Conservation (phyloP, 129 eudicot species). For the Calendula officinalis region DNA sequence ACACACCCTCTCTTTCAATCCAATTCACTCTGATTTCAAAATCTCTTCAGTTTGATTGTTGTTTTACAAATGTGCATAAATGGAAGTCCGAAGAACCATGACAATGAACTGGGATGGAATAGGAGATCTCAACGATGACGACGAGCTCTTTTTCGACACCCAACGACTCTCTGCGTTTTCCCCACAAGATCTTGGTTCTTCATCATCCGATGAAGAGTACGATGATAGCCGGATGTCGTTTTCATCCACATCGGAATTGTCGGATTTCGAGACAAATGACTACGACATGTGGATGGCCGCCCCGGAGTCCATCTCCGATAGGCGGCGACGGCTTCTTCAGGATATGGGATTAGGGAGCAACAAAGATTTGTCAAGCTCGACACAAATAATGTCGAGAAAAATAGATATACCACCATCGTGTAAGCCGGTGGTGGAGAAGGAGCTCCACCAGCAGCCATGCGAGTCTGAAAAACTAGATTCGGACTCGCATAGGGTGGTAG, state of each 20-base stretch:
- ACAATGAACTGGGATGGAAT: slow-evolving; percentile 88
- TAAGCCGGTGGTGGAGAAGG: slow-evolving; percentile 13
- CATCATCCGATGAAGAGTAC: slow-evolving; percentile 55
- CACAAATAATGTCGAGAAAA: slow-evolving; percentile 1
- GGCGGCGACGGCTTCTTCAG: slow-evolving; percentile 63
- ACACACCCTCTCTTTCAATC: not conserved
- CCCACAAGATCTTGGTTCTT: slow-evolving; percentile 49
- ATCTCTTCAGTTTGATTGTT: not conserved
- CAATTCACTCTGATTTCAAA: slow-evolving; percentile 6
- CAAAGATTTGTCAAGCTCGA: slow-evolving; percentile 38
- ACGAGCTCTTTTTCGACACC: slow-evolving; percentile 50
- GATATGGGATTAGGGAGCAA: slow-evolving; percentile 84
- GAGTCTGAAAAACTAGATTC: slow-evolving; percentile 4
- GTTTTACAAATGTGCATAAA: slow-evolving; percentile 38
- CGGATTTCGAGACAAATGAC: slow-evolving; percentile 16
- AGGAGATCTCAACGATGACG: slow-evolving; percentile 60
- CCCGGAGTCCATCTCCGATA: slow-evolving; percentile 66
- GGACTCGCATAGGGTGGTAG: not conserved
- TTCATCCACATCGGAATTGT: slow-evolving; percentile 42
- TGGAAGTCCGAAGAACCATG: slow-evolving; percentile 59
- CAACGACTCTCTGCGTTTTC: slow-evolving; percentile 48
- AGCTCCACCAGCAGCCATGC: not conserved
- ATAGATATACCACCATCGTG: not conserved
- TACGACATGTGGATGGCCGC: slow-evolving; percentile 87
- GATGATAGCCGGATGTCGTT: slow-evolving; percentile 53